Evolutionary conservation across 176 grass and related monocot species (phyloP), one percentile per base, ranked within the genome.

Genomic region (Carex pumila): DNA sequence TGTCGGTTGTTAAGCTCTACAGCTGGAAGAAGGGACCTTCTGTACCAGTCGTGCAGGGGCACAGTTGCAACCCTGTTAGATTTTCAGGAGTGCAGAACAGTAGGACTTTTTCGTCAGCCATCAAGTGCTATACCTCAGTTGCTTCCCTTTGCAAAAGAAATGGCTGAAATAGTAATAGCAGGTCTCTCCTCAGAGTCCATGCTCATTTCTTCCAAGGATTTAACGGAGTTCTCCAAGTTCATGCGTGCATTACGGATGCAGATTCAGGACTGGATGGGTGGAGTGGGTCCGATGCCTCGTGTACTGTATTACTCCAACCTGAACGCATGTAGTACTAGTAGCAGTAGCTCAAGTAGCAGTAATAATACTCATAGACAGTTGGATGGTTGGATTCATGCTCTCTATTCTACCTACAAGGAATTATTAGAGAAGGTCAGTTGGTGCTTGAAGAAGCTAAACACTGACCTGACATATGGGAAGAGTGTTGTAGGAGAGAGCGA

Each of bases 161-260:
- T 91, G 70, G 59, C 80, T 31, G 91, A 88, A 4, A 3, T 85
- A 3, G 80, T 95, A 59, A 59, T 95, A 8, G 62, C 82, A 4
- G 92, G 86, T 3, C 87, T 98, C 29, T 84, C 89, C 30, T 93
- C 89, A 0, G 43, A 85, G 59, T 15, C 85, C 30, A 90, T 98
- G 91, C 47, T 41, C 18, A 86, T 95, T 45, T 56, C 83, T 1
- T 25, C 85, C 5, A 75, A 39, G 71, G 88, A 93, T 83, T 82
- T 98, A 7, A 85, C 83, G 21, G 95, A 98, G 85, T 89, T 98
- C 68, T 90, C 92, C 30, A 93, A 89, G 67, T 98, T 95, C 83
- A 83, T 98, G 19, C 85, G 80, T 55, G 89, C 92, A 11, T 54
- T 95, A 52, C 88, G 88, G 32, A 59, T 62, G 79, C 87, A 89